Evolutionary conservation across 2,329 filamentous ascomycete species (phyloP), one percentile per base, ranked within the genome.

Genomic region (Herpotrichia juniperi): DNA sequence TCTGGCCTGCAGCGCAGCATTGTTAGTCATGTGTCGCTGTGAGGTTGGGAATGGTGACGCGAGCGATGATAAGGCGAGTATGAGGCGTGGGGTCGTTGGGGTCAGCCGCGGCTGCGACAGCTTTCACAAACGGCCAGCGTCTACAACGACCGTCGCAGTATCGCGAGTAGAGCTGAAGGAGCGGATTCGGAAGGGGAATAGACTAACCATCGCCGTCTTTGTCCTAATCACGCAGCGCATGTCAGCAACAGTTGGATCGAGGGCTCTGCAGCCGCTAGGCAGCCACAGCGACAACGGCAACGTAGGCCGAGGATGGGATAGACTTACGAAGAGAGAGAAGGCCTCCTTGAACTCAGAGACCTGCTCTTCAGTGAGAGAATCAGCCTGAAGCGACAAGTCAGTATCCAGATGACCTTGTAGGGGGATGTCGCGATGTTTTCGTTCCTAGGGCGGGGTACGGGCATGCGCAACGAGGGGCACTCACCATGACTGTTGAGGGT

Each of bases 321-420:
- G 49, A 87, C 94, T 88, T 88, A 99, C 94, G 80, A 99, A 99
- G 65, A 99, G 91, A 77, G 94, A 99, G 83, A 99, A 99, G 50
- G 94, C 94, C 83, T 99, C 94, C 90, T 97, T 99, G 85, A 97
- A 99, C 83, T 99, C 94, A 76, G 94, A 97, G 77, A 99, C 94
- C 86, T 99, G 94, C 83, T 99, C 94, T 85, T 99, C 94, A 70
- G 94, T 97, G 74, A 99, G 89, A 78, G 93, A 93, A 78, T 99
- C 94, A 78, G 93, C 93, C 93, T 97, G 76, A 52, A 44, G 28
- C 22, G 49, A 42, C 9, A 8, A 34, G 68, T 74, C 53, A 74
- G 72, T 24, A 19, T 35, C 19, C 47, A 54, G 28, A 42, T 46
- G 56, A 42, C 19, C 40, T 45, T 43, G 47, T 35, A 51, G 54